Base-by-base conservation (phyloP, 441 rosid species). In the Capsella rubella region DNA sequence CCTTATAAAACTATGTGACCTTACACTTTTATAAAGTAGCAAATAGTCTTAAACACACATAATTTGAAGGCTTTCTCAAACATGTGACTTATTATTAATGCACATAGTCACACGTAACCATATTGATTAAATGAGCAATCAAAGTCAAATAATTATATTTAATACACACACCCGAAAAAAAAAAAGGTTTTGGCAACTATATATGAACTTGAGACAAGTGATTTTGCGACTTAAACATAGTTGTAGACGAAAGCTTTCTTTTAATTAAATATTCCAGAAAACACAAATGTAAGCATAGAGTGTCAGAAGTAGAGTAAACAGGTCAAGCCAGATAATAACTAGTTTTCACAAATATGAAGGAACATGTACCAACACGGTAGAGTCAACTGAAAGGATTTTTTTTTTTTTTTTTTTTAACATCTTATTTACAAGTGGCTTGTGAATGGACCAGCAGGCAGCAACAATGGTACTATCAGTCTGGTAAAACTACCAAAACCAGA, bases 1-100 rank as follows among this genome's bases (percentile, higher is more conserved):
- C 7, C 74, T 75, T 69, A 34, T 60, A 60, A 60, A 67, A 67
- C 50, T 32, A 60, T 75, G 63, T 67, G 69, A 60, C 43, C 42
- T 46, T 34, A 0, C 46, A 16, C 37, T 25, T 63, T 21, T 3
- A 0, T 21, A 66, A 73, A 47, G 50, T 28, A 32, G 6, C 25
- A 56, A 16, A 66, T 67, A 57, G 18, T 74, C 28, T 16, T 57
- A 0, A 28, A 39, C 18, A 16, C 37, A 61, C 25, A 25, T 13
- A 13, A 21, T 35, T 56, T 18, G 32, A 35, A 14, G 56, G 50
- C 32, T 55, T 73, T 34, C 13, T 42, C 45, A 55, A 55, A 34
- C 29, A 25, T 15, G 50, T 55, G 68, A 51, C 43, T 52, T 52
- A 61, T 52, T 52, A 61, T 27, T 15, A 59, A 21, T 39, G 52